Base-by-base conservation (phyloP, 768 basidiomycete species). In the Termitomyces sp. region DNA sequence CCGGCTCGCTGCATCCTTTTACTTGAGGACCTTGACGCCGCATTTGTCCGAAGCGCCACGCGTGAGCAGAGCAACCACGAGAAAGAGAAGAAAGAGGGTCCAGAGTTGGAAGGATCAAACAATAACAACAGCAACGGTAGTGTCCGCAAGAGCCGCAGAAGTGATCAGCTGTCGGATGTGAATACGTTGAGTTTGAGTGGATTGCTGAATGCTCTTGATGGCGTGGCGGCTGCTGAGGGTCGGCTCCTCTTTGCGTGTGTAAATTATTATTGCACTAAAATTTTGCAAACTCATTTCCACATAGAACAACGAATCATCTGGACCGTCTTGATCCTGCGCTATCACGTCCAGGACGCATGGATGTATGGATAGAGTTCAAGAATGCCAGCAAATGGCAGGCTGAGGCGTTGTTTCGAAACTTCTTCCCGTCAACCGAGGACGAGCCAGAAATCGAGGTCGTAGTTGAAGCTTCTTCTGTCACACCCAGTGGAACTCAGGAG, bases 331-430 rank as follows among this genome's bases (percentile, higher is more conserved):
- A 96, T 63, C 90, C 92, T 4, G 94, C 94, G 0, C 82, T 96
- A 11, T 89, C 86, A n/a, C 86, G 94, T 53, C 91, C 94, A 5
- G 94, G 94, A 17, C 87, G 89, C 30, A 90, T 91, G 88, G 94
- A 95, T 65, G 89, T 96, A 8, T 91, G 90, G 85, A 80, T 95
- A 46, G 89, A 93, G 69, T 95, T 95, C 76, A 89, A 86, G 75
- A 86, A 89, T 59, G 87, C 93, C 35, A 87, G 84, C 58, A 86
- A 85, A 62, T 86, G 85, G 82, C 91, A 94, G 67, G 90, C 90
- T 0, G 89, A 93, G 69, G 84, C 83, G 21, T 78, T 94, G 42
- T 94, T 92, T 83, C 82, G 87, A 59, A 93, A 93, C 71, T 94
- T 94, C 74, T 94, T 93, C 85, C 91, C 91, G 0, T 88, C 82